A percentile compares a stretch with the other conserved stretches of the same genome.
phyloP scores from a whole-genome alignment of 495 filamentous ascomycete species.

The Symbiotaphrina buchneri region DNA sequence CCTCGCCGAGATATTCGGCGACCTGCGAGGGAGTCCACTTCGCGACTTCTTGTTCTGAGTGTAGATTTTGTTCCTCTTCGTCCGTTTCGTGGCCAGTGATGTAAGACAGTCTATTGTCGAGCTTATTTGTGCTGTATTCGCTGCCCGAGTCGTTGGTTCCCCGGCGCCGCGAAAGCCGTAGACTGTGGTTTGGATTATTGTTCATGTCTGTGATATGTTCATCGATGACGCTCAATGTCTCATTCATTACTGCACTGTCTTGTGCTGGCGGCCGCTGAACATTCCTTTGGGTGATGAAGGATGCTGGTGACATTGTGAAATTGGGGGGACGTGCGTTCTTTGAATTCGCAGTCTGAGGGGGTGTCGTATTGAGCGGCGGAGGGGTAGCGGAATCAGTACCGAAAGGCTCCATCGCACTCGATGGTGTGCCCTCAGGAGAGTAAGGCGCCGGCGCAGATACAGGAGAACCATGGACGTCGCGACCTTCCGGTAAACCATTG shows the following conservation, averaged over 20 bases:
- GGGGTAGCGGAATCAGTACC: no score
- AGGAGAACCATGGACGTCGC: no score
- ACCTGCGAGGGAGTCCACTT: conserved; percentile 58
- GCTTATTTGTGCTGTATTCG: conserved; percentile 59
- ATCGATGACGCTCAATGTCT: conserved; percentile 91
- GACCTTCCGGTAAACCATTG: no score
- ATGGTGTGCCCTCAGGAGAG: no score
- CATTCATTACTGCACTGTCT: conserved; percentile 77
- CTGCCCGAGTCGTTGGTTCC: conserved; percentile 63
- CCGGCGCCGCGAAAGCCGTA: conserved; percentile 24
- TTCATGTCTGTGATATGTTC: conserved; percentile 94
- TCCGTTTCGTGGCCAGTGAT: conserved; percentile 50
- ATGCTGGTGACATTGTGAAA: no score
- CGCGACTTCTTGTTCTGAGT: conserved; percentile 16
- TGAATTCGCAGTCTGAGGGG: background rate
- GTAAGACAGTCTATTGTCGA: conserved; percentile 62
- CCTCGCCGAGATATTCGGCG: conserved; percentile 59
- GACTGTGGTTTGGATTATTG: conserved; percentile 41
- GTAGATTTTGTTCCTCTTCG: conserved; percentile 17
- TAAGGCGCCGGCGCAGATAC: no score
- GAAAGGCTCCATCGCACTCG: no score
- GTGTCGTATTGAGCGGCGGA: background rate
- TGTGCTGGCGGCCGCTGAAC: conserved; percentile 12
- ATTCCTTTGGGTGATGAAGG: conserved; percentile 12
- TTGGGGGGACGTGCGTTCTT: no score